Conservation (phyloP, 148 eudicot genomes). For the Persicaria maculosa region DNA sequence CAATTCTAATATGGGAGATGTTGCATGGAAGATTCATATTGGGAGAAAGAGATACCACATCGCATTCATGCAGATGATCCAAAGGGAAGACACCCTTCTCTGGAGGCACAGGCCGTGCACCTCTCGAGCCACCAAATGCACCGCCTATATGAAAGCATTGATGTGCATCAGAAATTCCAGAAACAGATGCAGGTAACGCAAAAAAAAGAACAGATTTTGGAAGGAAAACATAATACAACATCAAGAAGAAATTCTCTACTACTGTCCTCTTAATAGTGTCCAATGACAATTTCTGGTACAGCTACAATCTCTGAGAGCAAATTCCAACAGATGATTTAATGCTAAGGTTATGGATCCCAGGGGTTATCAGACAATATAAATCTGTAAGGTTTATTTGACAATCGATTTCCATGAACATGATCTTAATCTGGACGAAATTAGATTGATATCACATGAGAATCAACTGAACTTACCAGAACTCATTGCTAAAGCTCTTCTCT, state of each 20-base stretch:
- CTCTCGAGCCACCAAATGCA: constrained; percentile 87
- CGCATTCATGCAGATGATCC: constrained; percentile 93
- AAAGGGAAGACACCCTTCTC: constrained; percentile 96
- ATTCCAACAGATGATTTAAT: not conserved
- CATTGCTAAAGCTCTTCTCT: constrained; percentile 6
- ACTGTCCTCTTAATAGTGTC: not conserved
- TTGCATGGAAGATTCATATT: not conserved
- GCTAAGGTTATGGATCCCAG: not conserved
- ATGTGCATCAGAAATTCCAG: not conserved
- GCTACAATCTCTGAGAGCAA: not conserved
- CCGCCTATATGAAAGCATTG: constrained; percentile 42
- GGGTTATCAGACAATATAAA: not conserved
- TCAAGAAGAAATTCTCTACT: not conserved
- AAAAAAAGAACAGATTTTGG: not conserved
- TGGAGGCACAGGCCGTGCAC: constrained; percentile 89
- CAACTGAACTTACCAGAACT: not conserved
- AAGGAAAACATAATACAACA: not conserved
- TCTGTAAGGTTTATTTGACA: not conserved
- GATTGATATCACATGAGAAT: not conserved
- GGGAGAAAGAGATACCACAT: constrained; percentile 40
- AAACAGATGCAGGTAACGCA: not conserved
- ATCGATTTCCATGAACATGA: not conserved
- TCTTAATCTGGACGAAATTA: not conserved
- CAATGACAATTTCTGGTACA: not conserved
- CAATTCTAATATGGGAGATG: not conserved